Base-by-base conservation (phyloP, 1,284 basidiomycete genomes). In the Ustilago esculenta region DNA sequence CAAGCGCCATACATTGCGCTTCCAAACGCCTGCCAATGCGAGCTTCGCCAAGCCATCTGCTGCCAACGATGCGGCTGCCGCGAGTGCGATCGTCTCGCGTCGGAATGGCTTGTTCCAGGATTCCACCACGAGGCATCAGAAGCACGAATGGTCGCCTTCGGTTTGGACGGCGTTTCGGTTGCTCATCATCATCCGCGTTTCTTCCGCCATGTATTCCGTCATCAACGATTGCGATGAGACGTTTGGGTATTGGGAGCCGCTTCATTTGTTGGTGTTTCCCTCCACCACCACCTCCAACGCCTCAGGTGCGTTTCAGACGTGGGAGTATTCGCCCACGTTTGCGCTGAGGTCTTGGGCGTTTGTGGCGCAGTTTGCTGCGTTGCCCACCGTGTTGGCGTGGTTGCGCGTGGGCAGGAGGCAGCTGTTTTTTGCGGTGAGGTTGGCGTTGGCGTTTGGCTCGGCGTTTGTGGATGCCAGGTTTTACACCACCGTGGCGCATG, bases 191-290 rank as follows among this genome's bases (percentile, higher is more conserved):
- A 82, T 94, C 17, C 88, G 95, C 23, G 87, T 94, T 39, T 89
- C 60, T n/a, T 60, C 88, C 3, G 95, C 94, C 4, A 95, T 97
- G 92, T 98, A 94, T 80, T 88, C 90, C n/a, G 91, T 93, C 73
- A 92, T 97, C 61, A 87, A 90, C 69, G 96, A 98, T 82, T 98
- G 96, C 75, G 96, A 99, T 79, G 96, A 99, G 46, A 44, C 69
- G 11, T 98, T 90, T 86, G 98, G 98, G 83, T 98, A 97, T 83
- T 98, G 92, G 92, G 96, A 98, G 80, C 95, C 96, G 20, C 84
- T 98, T 29, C 95, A 98, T 83, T 93, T 77, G 5, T 94, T 83
- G 85, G 94, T 89, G 72, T n/a, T 69, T 68, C 49, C 52, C 65
- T 40, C 27, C 45, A 30, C 12, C 44, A 30, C 48, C 29, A 37